Base-by-base conservation (phyloP, 768 basidiomycete species). In the Pulveroboletus sp. region DNA sequence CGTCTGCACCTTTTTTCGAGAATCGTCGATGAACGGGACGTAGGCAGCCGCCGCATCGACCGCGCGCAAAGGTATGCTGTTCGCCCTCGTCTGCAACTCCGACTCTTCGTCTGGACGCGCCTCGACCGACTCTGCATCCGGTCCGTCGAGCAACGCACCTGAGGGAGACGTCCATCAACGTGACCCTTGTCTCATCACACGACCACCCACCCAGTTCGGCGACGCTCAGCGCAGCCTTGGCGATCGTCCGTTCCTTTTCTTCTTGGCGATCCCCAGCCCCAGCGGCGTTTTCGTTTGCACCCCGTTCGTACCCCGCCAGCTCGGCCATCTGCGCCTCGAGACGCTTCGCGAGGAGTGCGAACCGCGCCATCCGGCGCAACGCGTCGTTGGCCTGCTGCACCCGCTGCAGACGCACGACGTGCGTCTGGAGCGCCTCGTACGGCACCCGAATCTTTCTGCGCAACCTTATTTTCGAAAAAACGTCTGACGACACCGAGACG, bases 131-230 rank as follows among this genome's bases (percentile, higher is more conserved):
- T 45, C 57, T 16, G 5, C 10, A 20, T 62, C 63, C 14, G 74
- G 67, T 8, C 75, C 73, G 46, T 80, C 77, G 12, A 85, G 67
- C 34, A 85, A 65, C 17, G 72, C 69, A 34, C 76, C 83, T 85
- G 41, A n/a, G n/a, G n/a, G n/a, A n/a, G n/a, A n/a, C n/a, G n/a
- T n/a, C n/a, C n/a, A n/a, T n/a, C n/a, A n/a, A n/a, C n/a, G n/a
- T n/a, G n/a, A n/a, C n/a, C n/a, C n/a, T n/a, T n/a, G n/a, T n/a
- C n/a, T n/a, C n/a, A n/a, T n/a, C n/a, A n/a, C n/a, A n/a, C n/a
- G n/a, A n/a, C n/a, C n/a, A n/a, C n/a, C n/a, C n/a, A 91, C 93
- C 77, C 36, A 98, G 74, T 66, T 99, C 95, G 1, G 94, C 91
- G 9, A 98, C 83, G 32, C 83, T 93, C 59, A 97, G 71, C n/a